These are phyloP conservation scores for Funneliformis caledonium DNA, from an alignment of 371 early-diverging fungal genomes.

Conservation along the genomic window DNA sequence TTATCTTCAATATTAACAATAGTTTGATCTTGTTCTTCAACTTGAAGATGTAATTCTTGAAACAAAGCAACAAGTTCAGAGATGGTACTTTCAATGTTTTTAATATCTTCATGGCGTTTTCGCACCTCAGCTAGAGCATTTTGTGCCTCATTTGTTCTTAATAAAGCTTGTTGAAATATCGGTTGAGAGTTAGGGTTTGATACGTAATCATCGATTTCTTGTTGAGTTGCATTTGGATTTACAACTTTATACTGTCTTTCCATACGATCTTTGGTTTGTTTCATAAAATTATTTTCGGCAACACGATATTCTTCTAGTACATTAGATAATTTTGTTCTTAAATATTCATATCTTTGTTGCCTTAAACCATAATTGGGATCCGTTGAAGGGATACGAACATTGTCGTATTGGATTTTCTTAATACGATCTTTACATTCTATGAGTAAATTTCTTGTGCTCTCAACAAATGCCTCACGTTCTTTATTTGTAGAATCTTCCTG, in stretches of 20 bases:
- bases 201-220: slow-evolving; percentile 78
- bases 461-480: slow-evolving; percentile 70
- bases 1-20: slow-evolving; percentile 75
- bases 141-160: slow-evolving; percentile 80
- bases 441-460: slow-evolving; percentile 65
- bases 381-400: not conserved
- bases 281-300: slow-evolving; percentile 78
- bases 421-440: slow-evolving; percentile 66
- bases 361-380: slow-evolving; percentile 25
- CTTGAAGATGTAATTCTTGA: slow-evolving; percentile 88
- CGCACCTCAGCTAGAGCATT: slow-evolving; percentile 83
- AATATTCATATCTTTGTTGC: slow-evolving; percentile 59
- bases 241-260: slow-evolving; percentile 86
- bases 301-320: slow-evolving; percentile 81
- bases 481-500: slow-evolving; percentile 48
- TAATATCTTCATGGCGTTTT: slow-evolving; percentile 85
- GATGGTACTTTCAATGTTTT: slow-evolving; percentile 66
- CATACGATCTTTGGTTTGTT: slow-evolving; percentile 82
- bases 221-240: slow-evolving; percentile 82
- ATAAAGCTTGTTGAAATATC: slow-evolving; percentile 87
- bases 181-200: slow-evolving; percentile 68
- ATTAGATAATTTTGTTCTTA: slow-evolving; percentile 65
- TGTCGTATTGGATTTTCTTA: slow-evolving; percentile 52
- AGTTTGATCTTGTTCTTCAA: slow-evolving; percentile 78
- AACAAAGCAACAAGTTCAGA: slow-evolving; percentile 87